Evolutionary conservation across 768 basidiomycete genomes (phyloP).

Genomic region (Mycena capillaripes): DNA sequence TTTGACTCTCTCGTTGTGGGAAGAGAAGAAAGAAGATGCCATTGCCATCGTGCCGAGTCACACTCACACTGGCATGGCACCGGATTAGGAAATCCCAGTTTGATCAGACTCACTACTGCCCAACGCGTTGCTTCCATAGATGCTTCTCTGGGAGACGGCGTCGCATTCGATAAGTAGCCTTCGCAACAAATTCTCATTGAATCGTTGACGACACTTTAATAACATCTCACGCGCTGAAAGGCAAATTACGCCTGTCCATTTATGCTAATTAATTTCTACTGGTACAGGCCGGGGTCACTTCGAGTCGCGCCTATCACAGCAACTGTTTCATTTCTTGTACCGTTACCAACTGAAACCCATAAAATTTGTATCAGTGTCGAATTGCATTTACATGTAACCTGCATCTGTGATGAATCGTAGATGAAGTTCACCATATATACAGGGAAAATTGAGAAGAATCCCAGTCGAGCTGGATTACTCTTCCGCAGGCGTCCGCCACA

Average conservation of each 20-base stretch:
- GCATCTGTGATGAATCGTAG: too few relatives aligned
- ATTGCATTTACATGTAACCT: too few relatives aligned
- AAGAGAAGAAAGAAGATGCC: not conserved
- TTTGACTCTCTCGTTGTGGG: not conserved
- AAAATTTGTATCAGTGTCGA: too few relatives aligned
- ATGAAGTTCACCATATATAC: too few relatives aligned
- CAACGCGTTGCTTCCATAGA: not conserved
- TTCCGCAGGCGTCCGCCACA: too few relatives aligned
- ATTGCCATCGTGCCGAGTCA: too few relatives aligned
- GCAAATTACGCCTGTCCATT: slow-evolving; percentile 34
- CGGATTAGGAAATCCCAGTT: not conserved
- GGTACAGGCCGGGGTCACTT: too few relatives aligned
- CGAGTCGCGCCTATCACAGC: too few relatives aligned
- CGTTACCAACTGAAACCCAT: too few relatives aligned
- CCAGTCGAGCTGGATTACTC: too few relatives aligned
- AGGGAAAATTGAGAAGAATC: too few relatives aligned
- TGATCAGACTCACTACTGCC: not conserved
- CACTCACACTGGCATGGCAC: not conserved
- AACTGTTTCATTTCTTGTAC: too few relatives aligned
- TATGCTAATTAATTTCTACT: slow-evolving; percentile 17
- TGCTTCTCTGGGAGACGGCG: slow-evolving; percentile 5
- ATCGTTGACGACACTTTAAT: slow-evolving; percentile 54
- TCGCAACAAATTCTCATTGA: not conserved
- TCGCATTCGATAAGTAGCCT: not conserved
- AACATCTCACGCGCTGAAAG: slow-evolving; percentile 63